Percentiles rank a stretch among this genome's conserved stretches.
Conservation (phyloP, 106 monocot species). For the Apostasia ramifera region DNA sequence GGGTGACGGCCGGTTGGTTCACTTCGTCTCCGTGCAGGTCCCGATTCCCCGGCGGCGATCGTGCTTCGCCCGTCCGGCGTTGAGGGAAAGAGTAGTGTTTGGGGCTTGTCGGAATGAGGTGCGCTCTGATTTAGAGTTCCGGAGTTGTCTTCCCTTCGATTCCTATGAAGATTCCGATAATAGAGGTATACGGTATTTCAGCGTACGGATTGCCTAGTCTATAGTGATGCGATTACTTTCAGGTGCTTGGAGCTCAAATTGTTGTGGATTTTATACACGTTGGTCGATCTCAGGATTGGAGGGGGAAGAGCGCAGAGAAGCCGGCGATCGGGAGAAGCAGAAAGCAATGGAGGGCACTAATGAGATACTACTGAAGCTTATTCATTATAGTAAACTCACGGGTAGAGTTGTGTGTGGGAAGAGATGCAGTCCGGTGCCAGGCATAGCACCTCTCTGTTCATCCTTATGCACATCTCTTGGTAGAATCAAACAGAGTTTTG, state of each 20-base stretch:
- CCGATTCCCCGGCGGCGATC: slow-evolving; percentile 33
- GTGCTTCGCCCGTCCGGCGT: not conserved
- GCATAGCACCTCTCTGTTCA: slow-evolving; percentile 38
- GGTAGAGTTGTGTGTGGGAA: slow-evolving; percentile 49
- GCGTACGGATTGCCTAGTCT: too few species aligned
- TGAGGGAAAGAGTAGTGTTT: slow-evolving; percentile 11
- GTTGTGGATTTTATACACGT: not conserved
- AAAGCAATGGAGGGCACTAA: slow-evolving; percentile 50
- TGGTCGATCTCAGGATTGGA: slow-evolving; percentile 40
- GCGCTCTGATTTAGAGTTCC: slow-evolving; percentile 23
- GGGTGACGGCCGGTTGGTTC: slow-evolving; percentile 43
- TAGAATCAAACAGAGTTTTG: slow-evolving; percentile 99
- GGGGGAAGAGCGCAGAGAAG: slow-evolving; percentile 53
- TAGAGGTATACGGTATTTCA: slow-evolving; percentile 30
- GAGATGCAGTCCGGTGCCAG: slow-evolving; percentile 31
- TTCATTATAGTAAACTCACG: slow-evolving; percentile 56
- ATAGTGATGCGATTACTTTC: too few species aligned
- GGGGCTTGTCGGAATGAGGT: slow-evolving; percentile 62
- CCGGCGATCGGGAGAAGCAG: slow-evolving; percentile 65
- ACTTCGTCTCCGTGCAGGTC: slow-evolving; percentile 84
- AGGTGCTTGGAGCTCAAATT: not conserved
- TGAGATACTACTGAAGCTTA: slow-evolving; percentile 52
- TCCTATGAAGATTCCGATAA: slow-evolving; percentile 39
- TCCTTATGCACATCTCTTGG: slow-evolving; percentile 77
- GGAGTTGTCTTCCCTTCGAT: slow-evolving; percentile 26